Conservation (phyloP, 164 flowering plant species). For the Vitis amurensis region DNA sequence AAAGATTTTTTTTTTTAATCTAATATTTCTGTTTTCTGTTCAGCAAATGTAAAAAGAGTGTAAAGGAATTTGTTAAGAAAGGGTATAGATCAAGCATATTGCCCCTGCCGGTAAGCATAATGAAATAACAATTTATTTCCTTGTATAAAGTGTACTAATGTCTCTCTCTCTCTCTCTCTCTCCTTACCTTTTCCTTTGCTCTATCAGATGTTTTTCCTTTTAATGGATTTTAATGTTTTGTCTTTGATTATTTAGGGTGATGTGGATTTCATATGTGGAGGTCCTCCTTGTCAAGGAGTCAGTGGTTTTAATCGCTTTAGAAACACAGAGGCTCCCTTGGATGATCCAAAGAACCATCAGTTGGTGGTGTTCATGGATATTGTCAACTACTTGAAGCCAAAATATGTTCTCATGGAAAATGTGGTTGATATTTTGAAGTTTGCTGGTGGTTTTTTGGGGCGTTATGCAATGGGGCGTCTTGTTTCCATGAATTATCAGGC, state of each 20-base stretch:
- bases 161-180: too few species aligned
- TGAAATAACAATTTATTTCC: too few species aligned
- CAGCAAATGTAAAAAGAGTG: constrained; percentile 51
- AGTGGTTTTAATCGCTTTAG: constrained; percentile 90
- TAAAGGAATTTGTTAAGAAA: constrained; percentile 47
- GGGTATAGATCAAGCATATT: constrained; percentile 50
- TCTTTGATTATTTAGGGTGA: constrained; percentile 48
- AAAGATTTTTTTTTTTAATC: too few species aligned
- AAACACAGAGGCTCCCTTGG: constrained; percentile 43
- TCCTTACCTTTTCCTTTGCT: not conserved
- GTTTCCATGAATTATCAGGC: constrained; percentile 68
- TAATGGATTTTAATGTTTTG: not conserved
- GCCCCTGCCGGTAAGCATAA: constrained; percentile 67
- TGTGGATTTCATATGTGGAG: constrained; percentile 87
- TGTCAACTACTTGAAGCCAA: constrained; percentile 69
- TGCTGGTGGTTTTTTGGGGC: constrained; percentile 56
- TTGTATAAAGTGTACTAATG: too few species aligned
- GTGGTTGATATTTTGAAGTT: constrained; percentile 77
- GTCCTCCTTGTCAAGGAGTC: constrained; percentile 96
- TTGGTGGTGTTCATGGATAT: constrained; percentile 74
- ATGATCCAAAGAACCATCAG: constrained; percentile 70
- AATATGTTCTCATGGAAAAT: constrained; percentile 82
- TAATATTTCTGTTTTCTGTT: too few species aligned
- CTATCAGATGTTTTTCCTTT: not conserved
- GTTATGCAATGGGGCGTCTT: constrained; percentile 73